A percentile compares a stretch with the other conserved stretches of the same genome.
These are phyloP conservation scores for Antrodiella citrinella DNA, from an alignment of 768 basidiomycete species.

Conservation along the genomic window DNA sequence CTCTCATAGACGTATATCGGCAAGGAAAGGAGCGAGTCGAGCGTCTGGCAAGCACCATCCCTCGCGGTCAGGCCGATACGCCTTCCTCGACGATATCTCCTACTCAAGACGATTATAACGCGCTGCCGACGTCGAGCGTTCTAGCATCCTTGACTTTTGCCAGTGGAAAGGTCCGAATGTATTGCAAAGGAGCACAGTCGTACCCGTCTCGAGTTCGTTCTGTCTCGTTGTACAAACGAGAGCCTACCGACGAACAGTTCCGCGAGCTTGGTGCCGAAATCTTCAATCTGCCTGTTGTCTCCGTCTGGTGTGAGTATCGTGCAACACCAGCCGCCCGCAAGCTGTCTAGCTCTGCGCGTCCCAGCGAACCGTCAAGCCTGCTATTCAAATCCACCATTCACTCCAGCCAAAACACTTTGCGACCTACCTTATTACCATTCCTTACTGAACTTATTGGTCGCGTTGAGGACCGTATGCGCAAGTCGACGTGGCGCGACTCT, in stretches of 20 bases:
- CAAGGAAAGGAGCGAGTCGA: constrained; percentile 75
- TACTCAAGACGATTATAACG: constrained; percentile 20
- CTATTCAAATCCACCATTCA: constrained; percentile 86
- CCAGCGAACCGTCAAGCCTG: constrained; percentile 47
- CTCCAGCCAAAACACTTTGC: constrained; percentile 77
- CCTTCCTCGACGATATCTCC: constrained; percentile 1
- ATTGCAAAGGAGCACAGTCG: constrained; percentile 38
- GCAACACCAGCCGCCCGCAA: constrained; percentile 42
- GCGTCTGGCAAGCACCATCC: constrained; percentile 47
- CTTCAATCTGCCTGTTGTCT: constrained; percentile 68
- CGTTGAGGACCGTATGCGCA: constrained; percentile 64
- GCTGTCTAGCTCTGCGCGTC: constrained; percentile 17
- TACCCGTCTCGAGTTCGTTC: constrained; percentile 31
- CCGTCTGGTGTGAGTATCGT: constrained; percentile 79
- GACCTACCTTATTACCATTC: constrained; percentile 81
- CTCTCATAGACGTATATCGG: constrained; percentile 79
- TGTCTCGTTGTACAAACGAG: constrained; percentile 25
- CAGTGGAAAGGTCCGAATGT: constrained; percentile 78
- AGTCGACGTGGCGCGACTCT: constrained; percentile 26
- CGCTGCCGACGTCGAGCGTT: constrained; percentile 49
- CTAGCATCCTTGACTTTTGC: constrained; percentile 66
- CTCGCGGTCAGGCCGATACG: constrained; percentile 28
- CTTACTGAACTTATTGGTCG: constrained; percentile 65
- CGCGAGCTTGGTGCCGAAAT: constrained; percentile 48
- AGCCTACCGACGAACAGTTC: constrained; percentile 47